A percentile compares a stretch with the other conserved stretches of the same genome.
Evolutionary conservation across 768 basidiomycete genomes (phyloP).

Genomic region (Hypholoma sublateritium): DNA sequence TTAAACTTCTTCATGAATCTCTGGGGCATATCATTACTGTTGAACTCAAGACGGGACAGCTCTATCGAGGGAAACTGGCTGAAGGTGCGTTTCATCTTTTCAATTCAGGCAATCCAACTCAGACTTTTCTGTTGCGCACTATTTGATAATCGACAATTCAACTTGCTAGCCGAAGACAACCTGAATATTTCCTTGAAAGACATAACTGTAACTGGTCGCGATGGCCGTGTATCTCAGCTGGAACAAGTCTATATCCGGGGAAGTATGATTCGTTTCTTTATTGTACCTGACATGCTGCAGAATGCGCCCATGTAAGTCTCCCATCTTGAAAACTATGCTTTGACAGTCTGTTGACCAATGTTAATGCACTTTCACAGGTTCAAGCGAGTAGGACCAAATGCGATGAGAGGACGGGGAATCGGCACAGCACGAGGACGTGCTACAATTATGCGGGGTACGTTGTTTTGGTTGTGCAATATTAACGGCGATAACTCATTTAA

Average conservation of each 20-base stretch:
- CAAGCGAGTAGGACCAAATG: slow-evolving; percentile 97
- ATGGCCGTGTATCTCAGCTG: slow-evolving; percentile 97
- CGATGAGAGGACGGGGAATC: slow-evolving; percentile 98
- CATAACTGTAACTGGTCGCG: slow-evolving; percentile 96
- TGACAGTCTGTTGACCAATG: neutral
- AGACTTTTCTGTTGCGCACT: neutral
- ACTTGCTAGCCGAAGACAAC: slow-evolving; percentile 86
- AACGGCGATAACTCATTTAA: slow-evolving; percentile 2
- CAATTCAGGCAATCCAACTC: neutral
- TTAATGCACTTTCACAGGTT: slow-evolving; percentile 61
- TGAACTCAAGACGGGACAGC: slow-evolving; percentile 97
- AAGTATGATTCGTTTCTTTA: slow-evolving; percentile 97
- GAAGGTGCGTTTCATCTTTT: slow-evolving; percentile 65
- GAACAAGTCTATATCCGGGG: slow-evolving; percentile 99
- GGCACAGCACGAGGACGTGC: slow-evolving; percentile 98
- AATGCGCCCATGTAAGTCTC: slow-evolving; percentile 93
- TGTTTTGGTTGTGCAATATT: slow-evolving; percentile 5
- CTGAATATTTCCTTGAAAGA: slow-evolving; percentile 95
- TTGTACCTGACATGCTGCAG: slow-evolving; percentile 98
- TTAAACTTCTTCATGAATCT: slow-evolving; percentile 95
- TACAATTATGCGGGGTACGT: slow-evolving; percentile 94
- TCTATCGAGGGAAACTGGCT: slow-evolving; percentile 95
- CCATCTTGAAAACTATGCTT: neutral
- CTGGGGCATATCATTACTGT: slow-evolving; percentile 95
- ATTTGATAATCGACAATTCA: neutral